Conservation (phyloP, 139 green algal genomes). For the Closterium sp. region DNA sequence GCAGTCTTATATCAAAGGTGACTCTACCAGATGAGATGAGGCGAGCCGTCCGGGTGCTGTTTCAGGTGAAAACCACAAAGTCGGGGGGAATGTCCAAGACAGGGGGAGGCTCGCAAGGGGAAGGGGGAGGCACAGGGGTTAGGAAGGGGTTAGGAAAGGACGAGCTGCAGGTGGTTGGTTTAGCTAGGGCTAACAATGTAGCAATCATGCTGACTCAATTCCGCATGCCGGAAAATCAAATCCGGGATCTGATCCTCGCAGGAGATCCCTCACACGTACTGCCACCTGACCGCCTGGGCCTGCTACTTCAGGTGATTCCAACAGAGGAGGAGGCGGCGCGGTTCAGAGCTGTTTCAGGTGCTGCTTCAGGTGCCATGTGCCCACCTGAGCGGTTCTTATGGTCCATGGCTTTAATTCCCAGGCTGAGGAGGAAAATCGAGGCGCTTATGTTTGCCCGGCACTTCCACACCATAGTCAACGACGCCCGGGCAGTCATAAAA, state of each 20-base stretch:
- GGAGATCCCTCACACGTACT: neutral
- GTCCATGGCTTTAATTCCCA: neutral
- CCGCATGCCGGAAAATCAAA: neutral
- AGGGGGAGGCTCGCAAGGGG: neutral
- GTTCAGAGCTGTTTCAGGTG: neutral
- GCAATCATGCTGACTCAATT: conserved; percentile 77
- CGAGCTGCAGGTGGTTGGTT: conserved; percentile 53
- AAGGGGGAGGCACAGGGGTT: neutral
- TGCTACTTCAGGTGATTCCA: conserved; percentile 3
- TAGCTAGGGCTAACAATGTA: conserved; percentile 73
- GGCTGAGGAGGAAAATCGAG: neutral
- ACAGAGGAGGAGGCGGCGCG: neutral
- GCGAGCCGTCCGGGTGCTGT: neutral
- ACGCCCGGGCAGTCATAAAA: neutral
- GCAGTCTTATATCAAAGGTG: neutral
- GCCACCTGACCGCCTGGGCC: neutral
- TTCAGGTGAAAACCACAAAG: neutral
- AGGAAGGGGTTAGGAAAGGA: neutral
- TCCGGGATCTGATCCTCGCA: neutral
- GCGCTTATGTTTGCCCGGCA: neutral
- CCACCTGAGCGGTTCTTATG: neutral
- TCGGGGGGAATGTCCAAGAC: neutral
- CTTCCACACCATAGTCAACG: neutral
- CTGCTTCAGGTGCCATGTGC: neutral
- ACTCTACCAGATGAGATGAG: neutral